phyloP scores from a whole-genome alignment of 1,139 yeast species.

The Sugiyamaella castrensis region DNA sequence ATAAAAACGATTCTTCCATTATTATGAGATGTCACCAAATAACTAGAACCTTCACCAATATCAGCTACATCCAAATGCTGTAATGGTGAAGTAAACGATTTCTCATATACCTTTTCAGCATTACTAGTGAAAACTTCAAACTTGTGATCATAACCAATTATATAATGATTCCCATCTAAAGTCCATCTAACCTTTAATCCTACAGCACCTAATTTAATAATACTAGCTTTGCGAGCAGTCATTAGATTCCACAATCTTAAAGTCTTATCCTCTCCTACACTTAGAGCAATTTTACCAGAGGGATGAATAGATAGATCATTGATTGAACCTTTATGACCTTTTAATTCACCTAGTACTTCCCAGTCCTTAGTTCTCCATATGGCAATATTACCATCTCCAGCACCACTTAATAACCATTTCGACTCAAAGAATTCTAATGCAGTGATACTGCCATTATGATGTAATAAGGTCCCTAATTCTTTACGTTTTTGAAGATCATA shows the following conservation, averaged over 20 bases:
- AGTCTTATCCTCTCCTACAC: slow-evolving; percentile 82
- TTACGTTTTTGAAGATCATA: slow-evolving; percentile 92
- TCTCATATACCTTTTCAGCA: slow-evolving; percentile 45
- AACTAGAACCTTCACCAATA: slow-evolving; percentile 42
- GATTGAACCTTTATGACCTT: slow-evolving; percentile 67
- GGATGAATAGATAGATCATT: slow-evolving; percentile 90
- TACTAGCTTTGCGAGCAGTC: slow-evolving; percentile 96
- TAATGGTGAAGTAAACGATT: slow-evolving; percentile 53
- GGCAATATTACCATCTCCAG: slow-evolving; percentile 85
- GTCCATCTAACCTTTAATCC: slow-evolving; percentile 43
- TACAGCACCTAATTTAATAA: slow-evolving; percentile 68
- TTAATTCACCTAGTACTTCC: slow-evolving; percentile 85
- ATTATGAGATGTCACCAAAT: slow-evolving; percentile 63
- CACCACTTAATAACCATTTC: slow-evolving; percentile 87
- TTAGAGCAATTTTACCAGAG: slow-evolving; percentile 84
- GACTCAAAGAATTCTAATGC: slow-evolving; percentile 60
- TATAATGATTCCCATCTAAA: slow-evolving; percentile 60
- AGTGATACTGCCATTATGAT: slow-evolving; percentile 89
- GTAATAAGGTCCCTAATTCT: slow-evolving; percentile 85
- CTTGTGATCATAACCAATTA: slow-evolving; percentile 69
- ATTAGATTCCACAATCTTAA: slow-evolving; percentile 90
- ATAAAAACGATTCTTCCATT: slow-evolving; percentile 70
- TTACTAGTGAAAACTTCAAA: slow-evolving; percentile 71
- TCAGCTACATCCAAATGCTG: slow-evolving; percentile 50
- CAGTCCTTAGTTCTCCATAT: slow-evolving; percentile 97